Evolutionary conservation across 306 rosid genomes (phyloP).

Genomic region (Lathyrus tuberosus): DNA sequence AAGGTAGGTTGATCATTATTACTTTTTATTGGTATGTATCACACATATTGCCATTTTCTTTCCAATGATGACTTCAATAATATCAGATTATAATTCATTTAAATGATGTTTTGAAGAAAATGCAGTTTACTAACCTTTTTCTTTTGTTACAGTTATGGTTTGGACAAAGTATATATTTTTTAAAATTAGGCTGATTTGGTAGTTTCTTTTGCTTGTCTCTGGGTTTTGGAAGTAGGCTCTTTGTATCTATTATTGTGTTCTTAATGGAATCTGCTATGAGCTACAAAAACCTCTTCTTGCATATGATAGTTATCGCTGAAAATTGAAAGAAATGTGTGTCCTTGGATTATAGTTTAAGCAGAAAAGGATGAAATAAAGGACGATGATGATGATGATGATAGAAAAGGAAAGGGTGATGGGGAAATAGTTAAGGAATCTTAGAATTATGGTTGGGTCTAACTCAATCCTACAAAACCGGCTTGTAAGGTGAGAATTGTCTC

Average conservation of each 20-base stretch:
- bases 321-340: conserved; percentile 2
- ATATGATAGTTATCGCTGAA: neutral
- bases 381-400: neutral
- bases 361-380: neutral
- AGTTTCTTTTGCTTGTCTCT: conserved; percentile 9
- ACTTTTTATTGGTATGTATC: conserved; percentile 19
- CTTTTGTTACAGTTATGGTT: conserved; percentile 14
- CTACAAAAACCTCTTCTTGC: neutral
- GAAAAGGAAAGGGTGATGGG: conserved; percentile 20
- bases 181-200: conserved; percentile 28
- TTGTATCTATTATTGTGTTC: neutral
- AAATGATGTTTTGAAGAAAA: conserved; percentile 13
- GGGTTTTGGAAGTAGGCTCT: neutral
- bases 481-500: no score
- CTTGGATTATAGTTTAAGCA: conserved; percentile 15
- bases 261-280: conserved; percentile 6
- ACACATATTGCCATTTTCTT: conserved; percentile 26
- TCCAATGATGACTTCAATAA: conserved; percentile 18
- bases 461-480: no score
- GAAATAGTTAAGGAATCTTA: neutral
- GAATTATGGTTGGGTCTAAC: no score
- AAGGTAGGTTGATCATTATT: conserved; percentile 61
- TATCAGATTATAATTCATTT: conserved; percentile 5
- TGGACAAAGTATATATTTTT: conserved; percentile 1
- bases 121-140: conserved; percentile 15